phyloP scores from a whole-genome alignment of 169 alveolate species.

The Plasmodium cynomolgi region DNA sequence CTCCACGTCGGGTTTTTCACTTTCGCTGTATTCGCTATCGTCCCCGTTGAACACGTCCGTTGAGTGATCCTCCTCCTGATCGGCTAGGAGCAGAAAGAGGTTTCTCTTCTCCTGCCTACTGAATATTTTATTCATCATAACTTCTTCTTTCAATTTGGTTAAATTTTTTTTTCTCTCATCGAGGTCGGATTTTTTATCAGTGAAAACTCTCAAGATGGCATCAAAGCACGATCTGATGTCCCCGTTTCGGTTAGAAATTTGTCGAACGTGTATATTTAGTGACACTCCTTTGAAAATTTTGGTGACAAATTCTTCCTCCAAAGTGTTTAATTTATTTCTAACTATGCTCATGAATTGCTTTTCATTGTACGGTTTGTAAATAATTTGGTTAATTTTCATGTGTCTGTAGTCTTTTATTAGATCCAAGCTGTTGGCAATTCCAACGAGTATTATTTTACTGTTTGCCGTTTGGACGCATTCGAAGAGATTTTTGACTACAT shows the following conservation, averaged over 20 bases:
- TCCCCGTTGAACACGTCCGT: neutral
- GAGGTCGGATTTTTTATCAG: slow-evolving; percentile 42
- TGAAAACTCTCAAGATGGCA: slow-evolving; percentile 62
- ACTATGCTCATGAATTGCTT: slow-evolving; percentile 60
- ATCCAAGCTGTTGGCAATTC: slow-evolving; percentile 70
- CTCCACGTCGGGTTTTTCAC: neutral
- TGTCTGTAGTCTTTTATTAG: slow-evolving; percentile 59
- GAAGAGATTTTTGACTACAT: slow-evolving; percentile 45
- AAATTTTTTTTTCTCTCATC: slow-evolving; percentile 66
- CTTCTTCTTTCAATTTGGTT: slow-evolving; percentile 55
- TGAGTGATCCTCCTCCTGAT: neutral
- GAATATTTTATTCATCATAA: slow-evolving; percentile 68
- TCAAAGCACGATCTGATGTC: slow-evolving; percentile 71
- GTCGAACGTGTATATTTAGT: slow-evolving; percentile 67
- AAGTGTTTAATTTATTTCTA: slow-evolving; percentile 31
- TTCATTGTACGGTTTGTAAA: slow-evolving; percentile 66
- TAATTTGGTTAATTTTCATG: slow-evolving; percentile 67
- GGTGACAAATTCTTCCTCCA: slow-evolving; percentile 51
- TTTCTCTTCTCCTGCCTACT: slow-evolving; percentile 54
- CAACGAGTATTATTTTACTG: slow-evolving; percentile 49
- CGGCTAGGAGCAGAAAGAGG: slow-evolving; percentile 25
- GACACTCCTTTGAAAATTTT: slow-evolving; percentile 67
- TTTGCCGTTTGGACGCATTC: slow-evolving; percentile 47
- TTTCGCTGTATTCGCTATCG: neutral
- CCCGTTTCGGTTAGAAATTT: slow-evolving; percentile 63